Evolutionary conservation across 2,329 filamentous ascomycete species (phyloP).

Genomic region (Lecanicillium sp.): DNA sequence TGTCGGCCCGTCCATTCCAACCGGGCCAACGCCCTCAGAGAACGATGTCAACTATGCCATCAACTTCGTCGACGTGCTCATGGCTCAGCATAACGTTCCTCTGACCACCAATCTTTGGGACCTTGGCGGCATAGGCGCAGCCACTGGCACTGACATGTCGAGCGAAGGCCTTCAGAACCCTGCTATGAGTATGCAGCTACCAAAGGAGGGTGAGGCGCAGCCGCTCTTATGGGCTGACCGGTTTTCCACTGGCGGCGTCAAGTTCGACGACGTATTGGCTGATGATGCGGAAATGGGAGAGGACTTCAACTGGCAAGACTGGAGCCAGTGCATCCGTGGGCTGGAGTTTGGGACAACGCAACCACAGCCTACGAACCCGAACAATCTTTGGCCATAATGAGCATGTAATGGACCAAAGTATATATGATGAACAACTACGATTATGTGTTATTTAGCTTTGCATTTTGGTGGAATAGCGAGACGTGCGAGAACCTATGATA

Average conservation of each 20-base stretch:
- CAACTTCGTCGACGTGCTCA: neutral
- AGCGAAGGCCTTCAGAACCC: constrained; percentile 19
- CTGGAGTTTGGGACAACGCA: constrained; percentile 29
- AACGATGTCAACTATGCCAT: constrained; percentile 5
- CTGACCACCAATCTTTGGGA: constrained; percentile 12
- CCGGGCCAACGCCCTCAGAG: neutral
- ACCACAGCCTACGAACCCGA: constrained; percentile 10
- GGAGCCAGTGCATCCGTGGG: constrained; percentile 37
- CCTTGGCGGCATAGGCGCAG: constrained; percentile 6
- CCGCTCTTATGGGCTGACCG: constrained; percentile 38
- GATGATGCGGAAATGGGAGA: constrained; percentile 36
- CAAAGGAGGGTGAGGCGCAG: constrained; percentile 30
- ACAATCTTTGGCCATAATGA: constrained; percentile 3
- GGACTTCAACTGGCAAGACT: constrained; percentile 45
- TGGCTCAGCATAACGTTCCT: neutral
- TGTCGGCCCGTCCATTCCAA: neutral
- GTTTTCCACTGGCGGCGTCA: constrained; percentile 25
- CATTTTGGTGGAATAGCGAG: too few relatives aligned
- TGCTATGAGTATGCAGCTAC: constrained; percentile 19
- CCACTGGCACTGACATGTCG: neutral
- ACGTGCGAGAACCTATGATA: too few relatives aligned
- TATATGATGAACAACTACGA: neutral
- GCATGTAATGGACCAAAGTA: neutral
- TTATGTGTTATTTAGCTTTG: neutral
- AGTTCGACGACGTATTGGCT: constrained; percentile 22